Base-by-base conservation (phyloP, 1,284 basidiomycete genomes). In the Malassezia sp. region DNA sequence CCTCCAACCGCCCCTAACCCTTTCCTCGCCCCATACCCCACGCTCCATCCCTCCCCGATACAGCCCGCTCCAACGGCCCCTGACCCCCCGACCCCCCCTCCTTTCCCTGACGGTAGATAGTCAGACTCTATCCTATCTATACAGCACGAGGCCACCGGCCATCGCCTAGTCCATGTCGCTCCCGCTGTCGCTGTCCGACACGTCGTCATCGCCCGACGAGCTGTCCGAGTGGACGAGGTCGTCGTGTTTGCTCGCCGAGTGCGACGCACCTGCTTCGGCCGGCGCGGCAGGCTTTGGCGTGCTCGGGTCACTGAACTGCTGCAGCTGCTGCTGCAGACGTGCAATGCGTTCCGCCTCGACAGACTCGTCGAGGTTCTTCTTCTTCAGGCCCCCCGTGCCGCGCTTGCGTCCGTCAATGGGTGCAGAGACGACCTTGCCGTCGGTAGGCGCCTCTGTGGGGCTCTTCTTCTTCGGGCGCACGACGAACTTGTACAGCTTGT, bases 401-500 rank as follows among this genome's bases (percentile, higher is more conserved):
- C 62, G 54, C 52, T 69, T 69, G 32, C 65, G 54, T 8, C 65
- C 65, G 41, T 67, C 65, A 12, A 61, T 49, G 28, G 63, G 59
- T 17, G 55, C 53, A 32, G 59, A 57, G 11, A 49, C 52, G 15
- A 46, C 38, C 46, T 59, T 56, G 18, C 48, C 48, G 32, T 45
- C 38, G n/a, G n/a, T n/a, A n/a, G n/a, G n/a, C n/a, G n/a, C n/a
- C n/a, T n/a, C n/a, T n/a, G n/a, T n/a, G 2, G 48, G 37, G 31
- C 38, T 48, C 37, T 52, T 50, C 51, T 64, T 61, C 36, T 60
- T 63, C 30, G 67, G 67, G 24, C 61, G 54, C 42, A 70, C 67
- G 27, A 70, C 67, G 35, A 66, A 67, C 43, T 59, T 60, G 59
- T 70, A 68, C 47, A 70, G 56, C 54, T 63, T 66, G 57, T 67